Percentiles rank a stretch among this genome's conserved stretches.
These are phyloP conservation scores for Ceriops zippeliana DNA, from an alignment of 345 rosid species.

Conservation along the genomic window DNA sequence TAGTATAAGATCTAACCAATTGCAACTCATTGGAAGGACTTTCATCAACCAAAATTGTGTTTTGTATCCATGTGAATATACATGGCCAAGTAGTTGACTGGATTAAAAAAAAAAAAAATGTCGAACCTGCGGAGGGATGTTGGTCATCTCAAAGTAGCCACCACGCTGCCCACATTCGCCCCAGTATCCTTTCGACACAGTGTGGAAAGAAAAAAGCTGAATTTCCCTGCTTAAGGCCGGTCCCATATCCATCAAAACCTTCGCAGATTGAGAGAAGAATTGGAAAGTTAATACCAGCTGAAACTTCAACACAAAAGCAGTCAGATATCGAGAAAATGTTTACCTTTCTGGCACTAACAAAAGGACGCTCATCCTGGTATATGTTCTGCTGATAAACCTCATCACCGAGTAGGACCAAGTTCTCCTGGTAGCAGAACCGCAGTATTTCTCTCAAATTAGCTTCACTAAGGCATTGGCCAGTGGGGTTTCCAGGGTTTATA, in stretches of 20 bases:
- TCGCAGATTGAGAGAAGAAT: conserved; percentile 12
- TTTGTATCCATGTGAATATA: conserved; percentile 1
- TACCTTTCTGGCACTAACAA: conserved; percentile 87
- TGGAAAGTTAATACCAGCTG: conserved; percentile 5
- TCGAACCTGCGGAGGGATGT: conserved; percentile 82
- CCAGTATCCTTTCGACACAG: conserved; percentile 98
- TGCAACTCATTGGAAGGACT: too few species aligned
- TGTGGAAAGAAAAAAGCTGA: conserved; percentile 94
- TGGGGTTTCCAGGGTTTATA: conserved; percentile 97
- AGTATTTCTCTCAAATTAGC: conserved; percentile 83
- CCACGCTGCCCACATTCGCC: conserved; percentile 99
- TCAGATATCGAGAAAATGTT: conserved; percentile 7
- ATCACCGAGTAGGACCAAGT: conserved; percentile 81
- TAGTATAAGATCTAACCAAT: too few species aligned
- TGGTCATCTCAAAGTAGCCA: conserved; percentile 99
- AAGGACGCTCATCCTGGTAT: conserved; percentile 95
- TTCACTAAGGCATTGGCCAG: conserved; percentile 96
- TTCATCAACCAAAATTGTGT: too few species aligned
- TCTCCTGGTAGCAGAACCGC: conserved; percentile 72
- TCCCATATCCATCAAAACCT: conserved; percentile 95
- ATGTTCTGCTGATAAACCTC: conserved; percentile 98
- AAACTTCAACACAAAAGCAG: conserved; percentile 15
- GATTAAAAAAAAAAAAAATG: not conserved
- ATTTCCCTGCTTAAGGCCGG: conserved; percentile 72
- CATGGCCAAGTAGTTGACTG: not conserved